Evolutionary conservation across 73 alveolate genomes (phyloP), one percentile per base, ranked within the genome.

Genomic region (Tetrahymena elliotti): DNA sequence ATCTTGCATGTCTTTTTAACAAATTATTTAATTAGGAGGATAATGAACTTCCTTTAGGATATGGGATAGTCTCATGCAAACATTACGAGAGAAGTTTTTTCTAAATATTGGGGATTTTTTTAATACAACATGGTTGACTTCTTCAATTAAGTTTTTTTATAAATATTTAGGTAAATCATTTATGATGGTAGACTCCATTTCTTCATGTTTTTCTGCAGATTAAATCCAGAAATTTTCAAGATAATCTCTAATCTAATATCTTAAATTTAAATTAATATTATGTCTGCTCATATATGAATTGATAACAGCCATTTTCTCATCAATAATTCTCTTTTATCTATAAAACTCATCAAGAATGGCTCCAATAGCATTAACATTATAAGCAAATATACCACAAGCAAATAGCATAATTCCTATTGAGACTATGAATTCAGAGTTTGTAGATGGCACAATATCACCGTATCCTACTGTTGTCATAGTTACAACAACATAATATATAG

Each of bases 381-480:
- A 95, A 68, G 98, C 97, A 93, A 95, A 96, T 3, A 96, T 96
- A 35, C 97, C 98, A 95, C 97, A 92, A 9, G 98, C 94, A 24
- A 96, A 36, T 41, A 96, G 33, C 98, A 96, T 96, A 24, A 84
- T 93, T n/a, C 93, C 33, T 24, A 95, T 93, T 9, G 94, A 93
- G 37, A 95, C 96, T 3, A 97, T 18, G 34, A 84, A 95, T 83
- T 97, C 99, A 88, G 93, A 27, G 35, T 93, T 84, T 53, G 95
- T 97, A 36, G 53, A 18, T 35, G 98, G 98, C 15, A 95, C 41
- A 34, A 97, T 97, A 88, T 97, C 99, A 0, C 99, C 99, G 39
- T 97, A 97, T 39, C 99, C 99, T 36, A 97, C 98, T 93, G 99
- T 97, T 11, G 94, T 68, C 96, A 97, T 97, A 18, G 98, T 95